A percentile compares a stretch with the other conserved stretches of the same genome.
Conservation (phyloP, 768 basidiomycete genomes). For the Boletus huronensis region DNA sequence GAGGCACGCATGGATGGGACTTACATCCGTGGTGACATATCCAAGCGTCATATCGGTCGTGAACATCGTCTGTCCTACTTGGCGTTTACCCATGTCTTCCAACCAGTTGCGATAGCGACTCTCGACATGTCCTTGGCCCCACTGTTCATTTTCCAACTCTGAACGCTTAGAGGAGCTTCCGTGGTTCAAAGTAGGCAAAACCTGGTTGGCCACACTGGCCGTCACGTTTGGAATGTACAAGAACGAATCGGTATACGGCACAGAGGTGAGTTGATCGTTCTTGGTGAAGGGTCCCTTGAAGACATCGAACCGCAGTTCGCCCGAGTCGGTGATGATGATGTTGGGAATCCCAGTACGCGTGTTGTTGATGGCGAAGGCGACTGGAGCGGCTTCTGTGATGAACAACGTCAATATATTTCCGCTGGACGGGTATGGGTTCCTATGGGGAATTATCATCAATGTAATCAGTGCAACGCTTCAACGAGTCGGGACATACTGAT, state of each 20-base stretch:
- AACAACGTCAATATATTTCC: slow-evolving; percentile 59
- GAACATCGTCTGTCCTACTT: neutral
- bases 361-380: slow-evolving; percentile 60
- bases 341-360: slow-evolving; percentile 55
- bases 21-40: slow-evolving; percentile 70
- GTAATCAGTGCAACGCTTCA: neutral
- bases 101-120: slow-evolving; percentile 54
- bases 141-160: slow-evolving; percentile 19
- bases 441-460: slow-evolving; percentile 18
- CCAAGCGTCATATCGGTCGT: slow-evolving; percentile 56
- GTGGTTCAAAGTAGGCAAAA: slow-evolving; percentile 52
- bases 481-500: slow-evolving; percentile 39
- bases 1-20: slow-evolving; percentile 19
- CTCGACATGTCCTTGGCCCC: slow-evolving; percentile 48
- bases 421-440: slow-evolving; percentile 60
- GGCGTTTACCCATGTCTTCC: slow-evolving; percentile 46
- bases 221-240: slow-evolving; percentile 56
- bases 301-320: slow-evolving; percentile 62
- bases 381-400: slow-evolving; percentile 49
- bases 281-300: slow-evolving; percentile 69
- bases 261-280: slow-evolving; percentile 76
- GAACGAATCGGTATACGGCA: slow-evolving; percentile 66
- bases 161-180: slow-evolving; percentile 21
- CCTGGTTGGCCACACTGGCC: slow-evolving; percentile 46
- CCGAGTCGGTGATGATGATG: slow-evolving; percentile 64